Evolutionary conservation across 1,284 basidiomycete species (phyloP).

Genomic region (Sporisorium reilianum): DNA sequence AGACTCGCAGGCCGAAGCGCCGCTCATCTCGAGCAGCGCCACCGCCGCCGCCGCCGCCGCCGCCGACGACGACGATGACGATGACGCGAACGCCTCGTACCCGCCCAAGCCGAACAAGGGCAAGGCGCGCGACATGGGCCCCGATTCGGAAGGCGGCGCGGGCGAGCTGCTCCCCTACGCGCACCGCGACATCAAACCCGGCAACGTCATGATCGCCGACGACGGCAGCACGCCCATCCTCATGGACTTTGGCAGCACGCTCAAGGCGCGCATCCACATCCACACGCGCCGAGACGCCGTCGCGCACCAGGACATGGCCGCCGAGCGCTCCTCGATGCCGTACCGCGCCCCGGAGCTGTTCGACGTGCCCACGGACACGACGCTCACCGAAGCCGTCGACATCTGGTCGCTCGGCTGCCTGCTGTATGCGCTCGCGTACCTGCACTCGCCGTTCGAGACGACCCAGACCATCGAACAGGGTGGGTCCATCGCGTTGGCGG

Average conservation of each 20-base stretch:
- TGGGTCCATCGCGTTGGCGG: constrained; percentile 67
- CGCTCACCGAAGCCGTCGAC: constrained; percentile 66
- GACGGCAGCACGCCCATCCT: constrained; percentile 82
- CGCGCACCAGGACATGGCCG: constrained; percentile 67
- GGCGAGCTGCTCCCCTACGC: constrained; percentile 80
- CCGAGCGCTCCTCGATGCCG: constrained; percentile 68
- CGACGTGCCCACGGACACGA: constrained; percentile 67
- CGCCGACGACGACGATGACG: constrained; percentile 73
- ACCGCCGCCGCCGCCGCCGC: constrained; percentile 69
- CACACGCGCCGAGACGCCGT: constrained; percentile 83
- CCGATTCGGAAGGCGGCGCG: constrained; percentile 18
- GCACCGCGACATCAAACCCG: constrained; percentile 96
- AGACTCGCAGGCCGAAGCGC: constrained; percentile 31
- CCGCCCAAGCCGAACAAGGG: constrained; percentile 54
- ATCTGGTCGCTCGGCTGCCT: constrained; percentile 69
- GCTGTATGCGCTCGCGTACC: constrained; percentile 66
- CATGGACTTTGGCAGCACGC: constrained; percentile 96
- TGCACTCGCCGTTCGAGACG: constrained; percentile 69
- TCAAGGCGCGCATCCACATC: constrained; percentile 82
- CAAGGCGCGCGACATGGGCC: constrained; percentile 33
- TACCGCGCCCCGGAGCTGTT: constrained; percentile 69
- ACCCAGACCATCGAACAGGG: constrained; percentile 68
- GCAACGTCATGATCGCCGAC: constrained; percentile 93
- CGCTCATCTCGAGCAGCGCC: constrained; percentile 48
- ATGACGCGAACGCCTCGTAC: constrained; percentile 68